Base-by-base conservation (phyloP, 257 asterid species). In the Cynanchum wilfordii region DNA sequence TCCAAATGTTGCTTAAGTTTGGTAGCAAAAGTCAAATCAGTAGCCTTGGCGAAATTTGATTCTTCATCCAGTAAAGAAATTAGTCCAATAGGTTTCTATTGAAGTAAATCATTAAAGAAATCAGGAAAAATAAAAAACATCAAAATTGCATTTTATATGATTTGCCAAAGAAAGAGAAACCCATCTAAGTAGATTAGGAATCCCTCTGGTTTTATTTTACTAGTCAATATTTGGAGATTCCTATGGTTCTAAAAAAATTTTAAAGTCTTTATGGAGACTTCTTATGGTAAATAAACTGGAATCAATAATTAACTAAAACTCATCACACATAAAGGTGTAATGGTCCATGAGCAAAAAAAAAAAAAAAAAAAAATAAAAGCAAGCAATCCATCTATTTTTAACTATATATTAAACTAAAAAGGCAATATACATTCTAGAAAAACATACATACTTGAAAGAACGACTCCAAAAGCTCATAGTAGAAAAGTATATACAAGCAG, bases 1-100 rank as follows among this genome's bases (percentile, higher is more conserved):
- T 73, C 89, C 79, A 95, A 80, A 59, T 92, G 92, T 82, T 87
- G 95, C 85, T 83, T 82, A 78, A 95, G 89, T 82, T 87, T 92
- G 69, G 84, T 74, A 47, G 86, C 87, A 73, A 92, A 85, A 66
- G 96, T 82, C 64, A 79, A 77, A 78, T 87, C 90, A 66, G 91
- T 89, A 77, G 97, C 95, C 82, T 83, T 88, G 24, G 95, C 90
- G 69, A 85, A 81, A 77, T 84, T 84, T 75, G 97, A 89, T 75
- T 86, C 90, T 81, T 92, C 99, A 76, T 92, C 97, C 87, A 95
- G 74, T 68, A 95, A 69, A 68, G 94, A 88, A 80, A 92, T 85
- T 70, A 95, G 79, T 77, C 98, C 98, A 73, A 74, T 74, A 40
- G 96, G 91, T 86, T 73, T 90, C 99, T 95, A 90, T 77, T 79